phyloP scores from a whole-genome alignment of 768 basidiomycete species.

The Tubosaeta sp. region DNA sequence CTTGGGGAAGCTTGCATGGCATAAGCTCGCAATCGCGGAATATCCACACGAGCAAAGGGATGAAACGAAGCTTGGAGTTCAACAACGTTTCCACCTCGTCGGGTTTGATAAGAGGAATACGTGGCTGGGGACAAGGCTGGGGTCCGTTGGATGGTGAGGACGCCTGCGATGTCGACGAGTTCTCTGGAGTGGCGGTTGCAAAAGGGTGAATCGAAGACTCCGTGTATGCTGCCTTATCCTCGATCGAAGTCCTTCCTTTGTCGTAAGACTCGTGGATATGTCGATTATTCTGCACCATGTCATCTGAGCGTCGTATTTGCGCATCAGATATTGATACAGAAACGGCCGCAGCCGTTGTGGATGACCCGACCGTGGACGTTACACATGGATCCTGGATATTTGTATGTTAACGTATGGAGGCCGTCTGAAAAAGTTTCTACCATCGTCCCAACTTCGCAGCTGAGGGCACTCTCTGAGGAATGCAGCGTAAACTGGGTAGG shows the following conservation, averaged over 20 bases:
- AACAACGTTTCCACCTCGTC: conserved; percentile 40
- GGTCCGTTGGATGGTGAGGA: not conserved
- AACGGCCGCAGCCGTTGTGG: not conserved
- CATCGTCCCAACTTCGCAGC: conserved; percentile 4
- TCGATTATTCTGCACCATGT: not conserved
- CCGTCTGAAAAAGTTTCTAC: conserved; percentile 7
- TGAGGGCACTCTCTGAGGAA: not conserved
- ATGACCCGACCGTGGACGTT: not conserved
- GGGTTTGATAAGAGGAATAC: conserved; percentile 32
- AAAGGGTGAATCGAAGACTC: not conserved
- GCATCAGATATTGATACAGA: not conserved
- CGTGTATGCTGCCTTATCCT: not conserved
- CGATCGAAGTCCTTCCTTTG: not conserved
- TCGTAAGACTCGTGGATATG: not conserved
- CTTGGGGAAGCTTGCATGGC: conserved; percentile 26
- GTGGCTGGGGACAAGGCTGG: not conserved
- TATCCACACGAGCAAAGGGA: conserved; percentile 41
- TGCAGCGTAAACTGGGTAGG: not conserved
- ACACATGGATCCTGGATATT: conserved; percentile 4
- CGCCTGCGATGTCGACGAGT: not conserved
- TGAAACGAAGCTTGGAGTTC: conserved; percentile 35
- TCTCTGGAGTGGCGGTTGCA: not conserved
- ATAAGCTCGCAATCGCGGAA: conserved; percentile 31
- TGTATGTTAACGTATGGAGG: conserved; percentile 5
- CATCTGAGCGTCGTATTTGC: not conserved